Percentiles rank a stretch among this genome's conserved stretches.
These are phyloP conservation scores for Kodamaea sp. DNA, from an alignment of 1,139 yeast genomes.

Conservation along the genomic window DNA sequence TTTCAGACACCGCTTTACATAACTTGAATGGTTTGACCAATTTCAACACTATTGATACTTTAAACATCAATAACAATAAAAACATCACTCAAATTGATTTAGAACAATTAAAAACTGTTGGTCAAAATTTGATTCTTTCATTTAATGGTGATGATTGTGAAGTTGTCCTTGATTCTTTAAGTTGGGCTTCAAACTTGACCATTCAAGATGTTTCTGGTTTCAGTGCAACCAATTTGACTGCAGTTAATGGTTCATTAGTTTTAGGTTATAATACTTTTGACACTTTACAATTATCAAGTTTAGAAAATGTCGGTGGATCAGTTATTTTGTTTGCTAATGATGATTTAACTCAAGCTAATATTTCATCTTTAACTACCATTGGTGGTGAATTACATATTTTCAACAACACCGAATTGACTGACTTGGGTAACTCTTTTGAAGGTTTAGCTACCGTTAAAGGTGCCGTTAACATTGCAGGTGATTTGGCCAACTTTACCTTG, in stretches of 20 bases:
- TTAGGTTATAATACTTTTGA: conserved; percentile 42
- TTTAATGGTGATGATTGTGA: conserved; percentile 45
- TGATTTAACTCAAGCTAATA: conserved; percentile 30
- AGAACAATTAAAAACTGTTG: conserved; percentile 31
- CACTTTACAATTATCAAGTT: conserved; percentile 26
- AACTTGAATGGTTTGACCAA: conserved; percentile 35
- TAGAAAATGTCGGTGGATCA: conserved; percentile 39
- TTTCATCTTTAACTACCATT: conserved; percentile 30
- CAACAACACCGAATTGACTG: conserved; percentile 42
- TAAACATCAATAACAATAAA: conserved; percentile 46
- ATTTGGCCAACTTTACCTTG: conserved; percentile 38
- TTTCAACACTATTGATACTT: conserved; percentile 31
- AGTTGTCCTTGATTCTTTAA: conserved; percentile 34
- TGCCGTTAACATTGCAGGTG: conserved; percentile 42
- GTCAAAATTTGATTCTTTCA: conserved; percentile 36
- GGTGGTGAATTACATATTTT: conserved; percentile 44
- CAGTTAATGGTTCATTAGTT: conserved; percentile 42
- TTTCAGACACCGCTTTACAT: conserved; percentile 45
- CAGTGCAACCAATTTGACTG: conserved; percentile 31
- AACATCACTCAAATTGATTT: conserved; percentile 39
- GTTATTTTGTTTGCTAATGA: conserved; percentile 44
- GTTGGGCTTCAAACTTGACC: conserved; percentile 45
- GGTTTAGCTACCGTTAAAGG: conserved; percentile 37
- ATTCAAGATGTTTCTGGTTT: conserved; percentile 39
- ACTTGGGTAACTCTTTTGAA: conserved; percentile 29